These are phyloP conservation scores for Aspergillus persii DNA, from an alignment of 2,329 filamentous ascomycete species.

Conservation along the genomic window DNA sequence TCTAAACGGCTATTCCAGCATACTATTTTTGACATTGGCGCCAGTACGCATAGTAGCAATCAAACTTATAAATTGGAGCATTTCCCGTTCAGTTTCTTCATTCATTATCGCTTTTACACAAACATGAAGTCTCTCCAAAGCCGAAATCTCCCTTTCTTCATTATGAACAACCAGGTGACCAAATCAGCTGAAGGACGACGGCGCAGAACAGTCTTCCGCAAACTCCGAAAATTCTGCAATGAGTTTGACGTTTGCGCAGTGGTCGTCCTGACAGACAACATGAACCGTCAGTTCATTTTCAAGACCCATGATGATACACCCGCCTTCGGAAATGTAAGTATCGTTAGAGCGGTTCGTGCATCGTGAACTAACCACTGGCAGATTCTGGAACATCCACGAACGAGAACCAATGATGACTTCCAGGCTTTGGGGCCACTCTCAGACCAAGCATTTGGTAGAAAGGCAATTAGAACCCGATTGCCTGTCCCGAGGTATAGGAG, in stretches of 20 bases:
- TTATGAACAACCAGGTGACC: neutral
- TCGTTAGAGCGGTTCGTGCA: neutral
- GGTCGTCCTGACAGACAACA: slow-evolving; percentile 6
- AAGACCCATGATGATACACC: slow-evolving; percentile 14
- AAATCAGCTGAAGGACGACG: slow-evolving; percentile 8
- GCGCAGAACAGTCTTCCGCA: slow-evolving; percentile 9
- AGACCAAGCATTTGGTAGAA: neutral
- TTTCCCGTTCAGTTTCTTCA: neutral
- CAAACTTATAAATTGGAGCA: neutral
- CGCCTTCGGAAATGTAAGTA: slow-evolving; percentile 1
- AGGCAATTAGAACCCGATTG: neutral
- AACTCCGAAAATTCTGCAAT: slow-evolving; percentile 8
- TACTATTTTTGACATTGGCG: neutral
- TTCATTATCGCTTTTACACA: neutral
- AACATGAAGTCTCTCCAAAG: neutral
- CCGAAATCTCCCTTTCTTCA: neutral
- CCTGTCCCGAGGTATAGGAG: slow-evolving; percentile 1
- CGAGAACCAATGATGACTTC: slow-evolving; percentile 10
- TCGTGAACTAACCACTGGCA: neutral
- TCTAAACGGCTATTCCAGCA: neutral
- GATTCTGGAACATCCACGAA: slow-evolving; percentile 9
- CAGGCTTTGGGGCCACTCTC: neutral
- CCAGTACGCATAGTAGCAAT: neutral
- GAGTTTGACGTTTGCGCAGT: slow-evolving; percentile 4
- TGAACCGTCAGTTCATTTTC: slow-evolving; percentile 13